Base-by-base conservation (phyloP, 2,329 filamentous ascomycete species). In the Colletotrichum somersetense region DNA sequence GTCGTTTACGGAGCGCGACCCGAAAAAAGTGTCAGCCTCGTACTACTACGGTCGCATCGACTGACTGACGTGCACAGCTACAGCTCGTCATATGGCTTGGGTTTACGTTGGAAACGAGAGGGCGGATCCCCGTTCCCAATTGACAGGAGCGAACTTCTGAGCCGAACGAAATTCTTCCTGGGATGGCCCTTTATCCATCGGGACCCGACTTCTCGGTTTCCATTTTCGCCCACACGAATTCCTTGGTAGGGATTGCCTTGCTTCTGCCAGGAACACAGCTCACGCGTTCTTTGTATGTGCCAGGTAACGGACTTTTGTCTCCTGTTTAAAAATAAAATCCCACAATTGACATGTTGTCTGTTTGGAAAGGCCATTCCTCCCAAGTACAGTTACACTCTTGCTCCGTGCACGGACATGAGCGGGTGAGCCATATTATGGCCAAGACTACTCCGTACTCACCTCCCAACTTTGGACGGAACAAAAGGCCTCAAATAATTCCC, bases 181-280 rank as follows among this genome's bases (percentile, higher is more conserved):
- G 46, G 61, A 62, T 42, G n/a, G 33, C 6, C 33, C 46, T 26
- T 26, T 23, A 33, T 52, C 14, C 16, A 40, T 7, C n/a, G 26
- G 33, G 10, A 52, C 33, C 16, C 44, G 16, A 30, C 26, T n/a
- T 16, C 35, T 30, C 48, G 33, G 10, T 42, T 44, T 26, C 44
- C 12, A 53, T 59, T 7, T 26, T 52, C 23, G 18, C 16, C 26
- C 33, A 30, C 40, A 23, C n/a, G 10, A 23, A 35, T 8, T 62
- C n/a, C 33, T 8, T 18, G 8, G 10, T 30, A 52, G 23, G 44
- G 64, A 59, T 68, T 26, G 44, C 69, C 69, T 59, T 71, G 58
- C 65, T 63, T 63, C 42, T 40, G 58, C 40, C 65, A 68, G 69
- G 63, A 56, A 68, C 52, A 68, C 44, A 53, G 65, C 69, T 71